Evolutionary conservation across 768 basidiomycete genomes (phyloP).

Genomic region (Clitopilus hobsonii): DNA sequence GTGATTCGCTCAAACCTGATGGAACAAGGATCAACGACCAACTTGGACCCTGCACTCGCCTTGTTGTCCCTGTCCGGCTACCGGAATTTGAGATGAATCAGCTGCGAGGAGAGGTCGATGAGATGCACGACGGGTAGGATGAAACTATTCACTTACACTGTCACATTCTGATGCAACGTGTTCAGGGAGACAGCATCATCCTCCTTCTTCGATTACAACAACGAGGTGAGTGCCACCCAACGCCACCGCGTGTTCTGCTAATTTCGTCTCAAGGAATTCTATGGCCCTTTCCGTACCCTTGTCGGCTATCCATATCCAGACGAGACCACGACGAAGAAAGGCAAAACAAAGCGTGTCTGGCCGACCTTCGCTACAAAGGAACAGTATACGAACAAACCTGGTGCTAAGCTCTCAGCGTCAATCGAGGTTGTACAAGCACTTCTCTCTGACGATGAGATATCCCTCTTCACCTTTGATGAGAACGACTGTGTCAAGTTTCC

Average conservation of each 20-base stretch:
- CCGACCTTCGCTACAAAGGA: neutral
- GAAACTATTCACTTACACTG: neutral
- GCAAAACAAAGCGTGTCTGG: neutral
- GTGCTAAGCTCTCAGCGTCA: neutral
- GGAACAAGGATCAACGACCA: neutral
- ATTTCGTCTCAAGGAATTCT: neutral
- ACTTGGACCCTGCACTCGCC: neutral
- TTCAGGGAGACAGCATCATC: too few relatives aligned
- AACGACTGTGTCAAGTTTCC: too few relatives aligned
- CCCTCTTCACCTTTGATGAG: too few relatives aligned
- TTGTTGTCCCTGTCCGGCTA: neutral
- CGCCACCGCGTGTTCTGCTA: too few relatives aligned
- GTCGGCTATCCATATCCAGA: neutral
- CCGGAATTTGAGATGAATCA: constrained; percentile 1
- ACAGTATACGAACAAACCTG: neutral
- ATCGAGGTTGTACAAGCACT: neutral
- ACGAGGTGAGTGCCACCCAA: too few relatives aligned
- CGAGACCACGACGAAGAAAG: neutral
- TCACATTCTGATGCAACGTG: too few relatives aligned
- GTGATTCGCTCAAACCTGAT: neutral
- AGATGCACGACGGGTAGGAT: neutral
- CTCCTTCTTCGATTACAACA: too few relatives aligned
- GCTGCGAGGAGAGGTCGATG: neutral
- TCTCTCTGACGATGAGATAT: too few relatives aligned
- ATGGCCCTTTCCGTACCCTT: neutral